Percentiles rank a stretch among this genome's conserved stretches.
These are phyloP conservation scores for Pseudocercospora eumusae DNA, from an alignment of 2,329 filamentous ascomycete genomes.

Conservation along the genomic window DNA sequence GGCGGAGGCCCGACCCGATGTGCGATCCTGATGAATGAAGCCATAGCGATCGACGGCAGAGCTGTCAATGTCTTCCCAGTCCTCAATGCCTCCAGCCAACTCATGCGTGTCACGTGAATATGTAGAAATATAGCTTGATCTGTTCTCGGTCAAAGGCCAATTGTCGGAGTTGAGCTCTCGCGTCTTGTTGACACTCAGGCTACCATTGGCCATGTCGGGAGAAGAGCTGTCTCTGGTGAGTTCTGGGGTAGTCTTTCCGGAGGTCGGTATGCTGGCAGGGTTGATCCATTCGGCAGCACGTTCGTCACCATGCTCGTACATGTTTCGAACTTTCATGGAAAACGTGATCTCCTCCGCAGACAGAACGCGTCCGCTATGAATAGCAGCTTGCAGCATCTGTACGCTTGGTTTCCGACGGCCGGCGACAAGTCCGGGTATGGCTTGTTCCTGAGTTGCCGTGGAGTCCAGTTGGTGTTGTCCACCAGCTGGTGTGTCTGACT, in stretches of 20 bases:
- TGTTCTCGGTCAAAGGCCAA: slow-evolving; percentile 19
- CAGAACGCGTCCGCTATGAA: slow-evolving; percentile 50
- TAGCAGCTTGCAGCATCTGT: slow-evolving; percentile 42
- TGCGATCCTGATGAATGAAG: slow-evolving; percentile 57
- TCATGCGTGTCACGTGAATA: slow-evolving; percentile 54
- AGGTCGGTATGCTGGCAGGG: slow-evolving; percentile 10
- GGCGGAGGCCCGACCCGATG: slow-evolving; percentile 25
- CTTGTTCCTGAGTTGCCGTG: slow-evolving; percentile 5
- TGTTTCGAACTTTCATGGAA: slow-evolving; percentile 62
- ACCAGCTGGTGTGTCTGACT: background rate
- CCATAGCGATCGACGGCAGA: slow-evolving; percentile 66
- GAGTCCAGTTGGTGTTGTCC: slow-evolving; percentile 3
- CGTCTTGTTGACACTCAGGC: slow-evolving; percentile 13
- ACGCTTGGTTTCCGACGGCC: slow-evolving; percentile 40
- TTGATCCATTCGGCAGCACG: slow-evolving; percentile 50
- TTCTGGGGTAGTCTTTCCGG: slow-evolving; percentile 20
- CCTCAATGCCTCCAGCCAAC: slow-evolving; percentile 63
- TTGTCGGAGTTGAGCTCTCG: slow-evolving; percentile 14
- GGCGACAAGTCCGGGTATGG: slow-evolving; percentile 28
- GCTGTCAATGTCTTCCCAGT: slow-evolving; percentile 63
- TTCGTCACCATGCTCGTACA: slow-evolving; percentile 65
- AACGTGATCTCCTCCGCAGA: slow-evolving; percentile 66
- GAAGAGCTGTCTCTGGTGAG: slow-evolving; percentile 15
- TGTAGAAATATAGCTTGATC: slow-evolving; percentile 24
- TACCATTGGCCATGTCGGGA: slow-evolving; percentile 9